Conservation (phyloP, 345 rosid species). For the Alliaria petiolata region DNA sequence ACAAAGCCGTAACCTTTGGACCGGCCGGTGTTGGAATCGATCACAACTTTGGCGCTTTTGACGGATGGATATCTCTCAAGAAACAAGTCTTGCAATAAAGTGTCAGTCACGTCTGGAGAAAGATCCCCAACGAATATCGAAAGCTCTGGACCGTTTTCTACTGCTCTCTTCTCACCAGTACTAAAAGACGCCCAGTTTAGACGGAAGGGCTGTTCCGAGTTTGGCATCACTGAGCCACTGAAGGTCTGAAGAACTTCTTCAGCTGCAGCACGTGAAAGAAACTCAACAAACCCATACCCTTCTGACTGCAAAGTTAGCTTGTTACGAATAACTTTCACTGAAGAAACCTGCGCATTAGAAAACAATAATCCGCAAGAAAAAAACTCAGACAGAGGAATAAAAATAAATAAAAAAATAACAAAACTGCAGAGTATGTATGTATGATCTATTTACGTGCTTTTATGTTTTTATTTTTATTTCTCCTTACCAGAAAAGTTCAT, state of each 20-base stretch:
- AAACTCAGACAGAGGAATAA: not conserved
- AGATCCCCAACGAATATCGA: conserved; percentile 95
- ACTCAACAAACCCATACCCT: conserved; percentile 95
- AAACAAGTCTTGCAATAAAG: conserved; percentile 72
- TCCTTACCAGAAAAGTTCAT: conserved; percentile 1
- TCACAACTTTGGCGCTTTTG: conserved; percentile 91
- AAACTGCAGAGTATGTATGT: not conserved
- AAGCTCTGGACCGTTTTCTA: conserved; percentile 68
- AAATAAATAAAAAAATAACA: not conserved
- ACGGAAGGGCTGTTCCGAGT: conserved; percentile 85
- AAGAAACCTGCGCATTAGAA: conserved; percentile 48
- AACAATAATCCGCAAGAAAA: too few species aligned
- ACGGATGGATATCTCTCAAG: conserved; percentile 72
- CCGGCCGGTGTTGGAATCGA: conserved; percentile 82
- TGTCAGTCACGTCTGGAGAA: conserved; percentile 90
- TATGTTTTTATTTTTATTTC: not conserved
- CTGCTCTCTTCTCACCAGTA: conserved; percentile 65
- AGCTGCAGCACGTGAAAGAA: conserved; percentile 66
- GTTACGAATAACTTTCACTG: conserved; percentile 86
- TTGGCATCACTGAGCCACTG: conserved; percentile 77
- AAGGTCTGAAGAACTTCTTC: conserved; percentile 84
- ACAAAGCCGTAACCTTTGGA: conserved; percentile 98
- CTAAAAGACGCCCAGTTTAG: conserved; percentile 94
- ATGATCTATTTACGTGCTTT: not conserved
- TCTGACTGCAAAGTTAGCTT: conserved; percentile 86